Percentiles rank a stretch among this genome's conserved stretches.
Evolutionary conservation across 495 filamentous ascomycete species (phyloP).

Genomic region (Podospora conica): DNA sequence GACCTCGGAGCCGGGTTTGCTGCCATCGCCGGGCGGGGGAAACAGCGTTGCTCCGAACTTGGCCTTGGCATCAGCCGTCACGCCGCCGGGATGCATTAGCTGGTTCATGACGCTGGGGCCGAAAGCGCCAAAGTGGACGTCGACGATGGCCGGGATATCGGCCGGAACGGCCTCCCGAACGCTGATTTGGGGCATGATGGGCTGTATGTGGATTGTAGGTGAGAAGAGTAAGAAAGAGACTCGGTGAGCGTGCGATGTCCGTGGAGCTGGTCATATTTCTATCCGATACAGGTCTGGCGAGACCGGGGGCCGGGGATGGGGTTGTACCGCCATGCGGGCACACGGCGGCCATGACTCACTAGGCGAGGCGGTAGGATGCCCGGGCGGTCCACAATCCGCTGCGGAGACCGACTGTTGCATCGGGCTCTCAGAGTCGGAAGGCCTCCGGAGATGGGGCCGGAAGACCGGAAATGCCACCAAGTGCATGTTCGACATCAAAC

Average conservation of each 20-base stretch:
- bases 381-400: background rate
- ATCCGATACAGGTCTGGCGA: background rate
- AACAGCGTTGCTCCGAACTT: constrained; percentile 15
- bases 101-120: constrained; percentile 20
- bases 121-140: constrained; percentile 22
- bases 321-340: background rate
- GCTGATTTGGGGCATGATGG: constrained; percentile 20
- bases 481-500: background rate
- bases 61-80: constrained; percentile 4
- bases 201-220: background rate
- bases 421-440: background rate
- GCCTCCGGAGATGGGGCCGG: background rate
- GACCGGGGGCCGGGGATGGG: background rate
- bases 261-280: background rate
- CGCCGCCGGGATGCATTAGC: constrained; percentile 22
- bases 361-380: background rate
- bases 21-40: background rate
- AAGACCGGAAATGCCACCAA: too few species aligned
- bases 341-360: background rate
- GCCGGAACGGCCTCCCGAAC: constrained; percentile 23
- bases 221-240: background rate
- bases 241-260: background rate
- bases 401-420: background rate
- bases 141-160: constrained; percentile 14
- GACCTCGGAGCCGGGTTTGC: constrained; percentile 10